phyloP scores from a whole-genome alignment of 2,329 filamentous ascomycete genomes.

The Aspergillus brunneoviolaceus region DNA sequence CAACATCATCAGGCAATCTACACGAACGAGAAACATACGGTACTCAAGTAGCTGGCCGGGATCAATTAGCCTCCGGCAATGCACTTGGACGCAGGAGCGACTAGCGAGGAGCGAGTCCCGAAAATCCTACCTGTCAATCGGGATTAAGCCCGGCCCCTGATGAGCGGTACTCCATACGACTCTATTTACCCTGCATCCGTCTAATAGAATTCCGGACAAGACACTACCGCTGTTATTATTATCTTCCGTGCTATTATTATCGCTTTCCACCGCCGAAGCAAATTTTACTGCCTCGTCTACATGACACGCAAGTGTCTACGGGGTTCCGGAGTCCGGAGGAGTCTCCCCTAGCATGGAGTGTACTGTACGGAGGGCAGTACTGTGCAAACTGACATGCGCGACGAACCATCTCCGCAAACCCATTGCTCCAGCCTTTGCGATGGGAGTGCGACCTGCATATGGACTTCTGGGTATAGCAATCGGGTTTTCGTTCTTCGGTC shows the following conservation, averaged over 20 bases:
- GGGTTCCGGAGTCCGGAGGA: background rate
- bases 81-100: background rate
- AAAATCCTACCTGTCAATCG: conserved; percentile 12
- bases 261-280: conserved; percentile 4
- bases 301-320: conserved; percentile 15
- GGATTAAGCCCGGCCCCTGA: conserved; percentile 16
- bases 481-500: background rate
- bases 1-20: background rate
- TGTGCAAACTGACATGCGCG: background rate
- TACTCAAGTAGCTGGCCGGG: background rate
- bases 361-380: background rate
- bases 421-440: too few species aligned
- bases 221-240: conserved; percentile 9
- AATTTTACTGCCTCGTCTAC: conserved; percentile 13
- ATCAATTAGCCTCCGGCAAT: background rate
- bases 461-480: background rate
- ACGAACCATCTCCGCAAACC: background rate
- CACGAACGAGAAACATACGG: background rate
- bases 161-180: conserved; percentile 5
- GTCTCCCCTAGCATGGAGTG: background rate
- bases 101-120: background rate
- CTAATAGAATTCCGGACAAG: conserved; percentile 4
- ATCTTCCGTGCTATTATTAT: conserved; percentile 13
- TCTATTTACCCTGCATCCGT: conserved; percentile 8
- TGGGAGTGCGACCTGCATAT: background rate